Evolutionary conservation across 768 basidiomycete species (phyloP), one percentile per base, ranked within the genome.

Genomic region (Pleurotus platypus): DNA sequence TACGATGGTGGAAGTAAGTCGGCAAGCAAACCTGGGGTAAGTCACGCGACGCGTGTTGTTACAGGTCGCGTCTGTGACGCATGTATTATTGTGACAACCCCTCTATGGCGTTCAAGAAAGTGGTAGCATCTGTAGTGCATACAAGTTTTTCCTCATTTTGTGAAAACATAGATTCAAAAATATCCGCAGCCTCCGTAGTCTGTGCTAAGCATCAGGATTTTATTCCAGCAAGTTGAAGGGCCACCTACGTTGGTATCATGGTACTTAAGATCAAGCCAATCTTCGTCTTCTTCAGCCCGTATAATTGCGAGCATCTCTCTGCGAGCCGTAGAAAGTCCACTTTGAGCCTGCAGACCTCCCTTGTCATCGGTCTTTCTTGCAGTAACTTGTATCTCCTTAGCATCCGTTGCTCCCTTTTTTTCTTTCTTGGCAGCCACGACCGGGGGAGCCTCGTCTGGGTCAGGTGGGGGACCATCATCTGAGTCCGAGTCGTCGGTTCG

Each of bases 291-390:
- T 65, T 93, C 91, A 2, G 74, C 73, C 26, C 89, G 81, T 39
- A 92, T 84, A n/a, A 79, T 74, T 48, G 81, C 77, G 20, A 94
- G 69, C 81, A 94, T 90, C 61, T 94, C 91, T 63, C 89, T 78
- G 49, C 91, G 78, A 8, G 83, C 82, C 5, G 79, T 68, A 46
- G 91, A 89, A 53, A 92, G 69, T 0, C 88, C 86, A 8, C 88
- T 87, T 62, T 81, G 81, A n/a, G 70, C 67, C 42, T 74, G 70
- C 9, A 66, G 59, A n/a, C 70, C 70, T 4, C 76, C 75, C 60
- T 84, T 84, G 57, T 90, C 88, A 49, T 90, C 89, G 6, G 75
- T 67, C 71, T 85, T 89, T 48, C 86, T 79, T 2, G 86, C 85
- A 16, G 89, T 81, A 20, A 91, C 87, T 62, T 90, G 89, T 11